These are phyloP conservation scores for Colletotrichum musae DNA, from an alignment of 2,329 filamentous ascomycete genomes.

Conservation along the genomic window DNA sequence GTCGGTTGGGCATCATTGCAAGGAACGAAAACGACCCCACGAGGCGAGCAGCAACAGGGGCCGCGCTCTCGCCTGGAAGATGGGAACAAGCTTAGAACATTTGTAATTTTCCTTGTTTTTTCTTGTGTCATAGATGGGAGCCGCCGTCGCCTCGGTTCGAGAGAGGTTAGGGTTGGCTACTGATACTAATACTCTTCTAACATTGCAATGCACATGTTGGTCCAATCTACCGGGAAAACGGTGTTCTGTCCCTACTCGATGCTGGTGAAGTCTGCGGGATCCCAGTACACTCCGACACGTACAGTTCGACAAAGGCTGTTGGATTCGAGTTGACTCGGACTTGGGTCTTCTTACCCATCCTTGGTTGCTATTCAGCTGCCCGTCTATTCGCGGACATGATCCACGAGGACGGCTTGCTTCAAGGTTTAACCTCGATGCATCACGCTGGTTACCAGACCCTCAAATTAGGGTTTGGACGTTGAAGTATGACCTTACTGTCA, in stretches of 20 bases:
- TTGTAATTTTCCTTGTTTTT: constrained; percentile 40
- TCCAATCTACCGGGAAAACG: not conserved
- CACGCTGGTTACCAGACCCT: too few relatives aligned
- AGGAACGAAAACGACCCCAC: constrained; percentile 32
- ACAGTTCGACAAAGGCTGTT: too few relatives aligned
- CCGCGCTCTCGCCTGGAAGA: constrained; percentile 22
- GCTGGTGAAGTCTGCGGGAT: not conserved
- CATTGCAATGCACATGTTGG: constrained; percentile 11
- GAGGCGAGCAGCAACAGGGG: constrained; percentile 14
- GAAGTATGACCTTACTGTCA: too few relatives aligned
- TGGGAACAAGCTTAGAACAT: constrained; percentile 37
- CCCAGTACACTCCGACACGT: too few relatives aligned
- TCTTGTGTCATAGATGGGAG: constrained; percentile 38
- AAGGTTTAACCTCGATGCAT: too few relatives aligned
- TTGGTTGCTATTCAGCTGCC: too few relatives aligned
- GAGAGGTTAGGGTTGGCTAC: constrained; percentile 11
- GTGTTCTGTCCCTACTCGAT: not conserved
- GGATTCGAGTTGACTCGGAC: too few relatives aligned
- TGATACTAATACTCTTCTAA: constrained; percentile 40
- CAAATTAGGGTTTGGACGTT: too few relatives aligned
- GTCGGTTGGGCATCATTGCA: constrained; percentile 40
- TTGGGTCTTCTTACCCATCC: too few relatives aligned
- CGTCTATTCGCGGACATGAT: too few relatives aligned
- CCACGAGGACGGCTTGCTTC: too few relatives aligned
- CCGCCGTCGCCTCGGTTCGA: constrained; percentile 10